Base-by-base conservation (phyloP, 352 stramenopile species). In the Globisporangium okanoganense region DNA sequence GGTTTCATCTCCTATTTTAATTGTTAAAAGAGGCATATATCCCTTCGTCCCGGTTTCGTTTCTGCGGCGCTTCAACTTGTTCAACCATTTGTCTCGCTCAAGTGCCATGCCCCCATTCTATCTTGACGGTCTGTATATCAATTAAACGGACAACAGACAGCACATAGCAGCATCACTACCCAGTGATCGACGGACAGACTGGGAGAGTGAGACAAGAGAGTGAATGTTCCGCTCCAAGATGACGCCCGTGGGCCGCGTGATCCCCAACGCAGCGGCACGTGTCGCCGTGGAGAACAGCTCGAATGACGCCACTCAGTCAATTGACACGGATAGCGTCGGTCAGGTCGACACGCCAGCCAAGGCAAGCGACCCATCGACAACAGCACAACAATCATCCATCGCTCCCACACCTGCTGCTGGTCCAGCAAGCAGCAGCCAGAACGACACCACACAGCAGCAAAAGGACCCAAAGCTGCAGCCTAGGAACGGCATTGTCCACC, bases 401-500 rank as follows among this genome's bases (percentile, higher is more conserved):
- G n/a, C 24, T 3, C 6, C 3, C 45, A 31, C 1, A n/a, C 27
- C 13, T 14, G 20, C 1, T n/a, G n/a, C n/a, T n/a, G n/a, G n/a
- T n/a, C n/a, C n/a, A n/a, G n/a, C 45, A 31, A 52, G 6, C 13
- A 24, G 16, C 14, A 22, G 5, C 35, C 35, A 40, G 35, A 14
- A 14, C 3, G 9, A 40, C 22, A 12, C 31, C 33, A 40, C 43
- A 40, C 12, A 35, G 31, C 33, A 29, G 7, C 7, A 18, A 12
- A 5, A 35, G 20, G 14, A 35, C 27, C 24, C 12, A 53, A 7
- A 5, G 27, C 22, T 14, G 13, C 29, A 36, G 29, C 18, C 56
- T 40, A 31, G 10, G 44, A 63, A 54, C 9, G 22, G 43, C 18
- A 33, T 31, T 7, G 14, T 74, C 18, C 70, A 57, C 1, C 66